Base-by-base conservation (phyloP, 345 rosid species). In the Mallotus nudiflorus region DNA sequence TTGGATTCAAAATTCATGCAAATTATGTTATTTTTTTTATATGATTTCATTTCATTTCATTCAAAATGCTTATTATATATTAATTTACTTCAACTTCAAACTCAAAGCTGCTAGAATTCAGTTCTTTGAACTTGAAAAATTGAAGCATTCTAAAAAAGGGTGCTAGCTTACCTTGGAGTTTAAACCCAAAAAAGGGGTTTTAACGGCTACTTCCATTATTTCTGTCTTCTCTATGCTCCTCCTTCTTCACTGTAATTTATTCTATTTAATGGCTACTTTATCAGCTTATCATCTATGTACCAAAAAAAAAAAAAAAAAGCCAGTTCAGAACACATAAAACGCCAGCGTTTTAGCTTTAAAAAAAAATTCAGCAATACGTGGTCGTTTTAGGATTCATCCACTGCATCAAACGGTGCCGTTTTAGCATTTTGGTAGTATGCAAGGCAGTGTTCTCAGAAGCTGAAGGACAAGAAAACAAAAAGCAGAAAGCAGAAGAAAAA, bases 131-230 rank as follows among this genome's bases (percentile, higher is more conserved):
- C 13, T 25, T 6, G 3, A 22, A 28, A n/a, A 53, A 3, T 18
- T 6, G 54, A 33, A 14, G 28, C 19, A 6, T 18, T 5, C 16
- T 0, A 19, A 18, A 49, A 15, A 9, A 33, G 27, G 3, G 11
- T 40, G 9, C n/a, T 14, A 18, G 14, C 55, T 25, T 27, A 75
- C 85, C 78, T 46, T 77, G 56, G 79, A 82, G 66, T 65, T 82
- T 72, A 80, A 71, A 48, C 81, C 67, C 64, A 66, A 5, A 24
- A 35, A 48, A 53, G 66, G 74, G 66, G 84, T 20, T 73, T 68
- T 77, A 77, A 69, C 67, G 55, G 80, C 82, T 48, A 77, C 44
- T 58, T 70, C 80, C 85, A 82, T 78, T 67, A 59, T 76, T 69
- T 35, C 33, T 19, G 1, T 6, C n/a, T 29, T 25, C 53, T 73